Evolutionary conservation across 495 filamentous ascomycete genomes (phyloP).

Genomic region (Aspergillus affinis): DNA sequence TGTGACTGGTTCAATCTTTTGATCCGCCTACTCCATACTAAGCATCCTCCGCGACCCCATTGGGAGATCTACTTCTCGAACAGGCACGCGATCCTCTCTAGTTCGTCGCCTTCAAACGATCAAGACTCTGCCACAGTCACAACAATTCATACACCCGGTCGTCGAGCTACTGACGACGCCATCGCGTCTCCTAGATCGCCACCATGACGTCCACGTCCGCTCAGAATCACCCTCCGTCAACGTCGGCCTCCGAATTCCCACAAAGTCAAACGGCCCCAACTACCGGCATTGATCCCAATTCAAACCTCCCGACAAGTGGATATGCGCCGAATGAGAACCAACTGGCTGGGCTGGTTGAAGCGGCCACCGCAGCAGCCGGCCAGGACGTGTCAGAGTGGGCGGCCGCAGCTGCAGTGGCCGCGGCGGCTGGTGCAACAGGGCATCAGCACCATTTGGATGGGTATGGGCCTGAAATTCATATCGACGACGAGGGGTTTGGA

Average conservation of each 20-base stretch:
- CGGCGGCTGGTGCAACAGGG: constrained; percentile 39
- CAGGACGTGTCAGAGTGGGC: constrained; percentile 50
- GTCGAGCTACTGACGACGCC: not conserved
- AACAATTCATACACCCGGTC: not conserved
- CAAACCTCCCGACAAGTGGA: constrained; percentile 29
- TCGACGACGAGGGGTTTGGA: constrained; percentile 44
- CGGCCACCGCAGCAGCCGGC: constrained; percentile 52
- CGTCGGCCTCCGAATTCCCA: constrained; percentile 31
- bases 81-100: not conserved
- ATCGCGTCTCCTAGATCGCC: constrained; percentile 1
- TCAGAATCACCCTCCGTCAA: constrained; percentile 30
- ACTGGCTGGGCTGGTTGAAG: constrained; percentile 53
- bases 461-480: constrained; percentile 41
- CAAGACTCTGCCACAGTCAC: not conserved
- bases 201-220: constrained; percentile 34
- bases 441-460: constrained; percentile 41
- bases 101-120: not conserved
- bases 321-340: constrained; percentile 49
- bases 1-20: not conserved
- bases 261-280: constrained; percentile 26
- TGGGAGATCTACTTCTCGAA: not conserved
- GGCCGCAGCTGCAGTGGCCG: constrained; percentile 35
- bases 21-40: not conserved
- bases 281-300: constrained; percentile 35
- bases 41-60: not conserved